Evolutionary conservation across 2,329 filamentous ascomycete genomes (phyloP).

Genomic region (Grosmannia serpens): DNA sequence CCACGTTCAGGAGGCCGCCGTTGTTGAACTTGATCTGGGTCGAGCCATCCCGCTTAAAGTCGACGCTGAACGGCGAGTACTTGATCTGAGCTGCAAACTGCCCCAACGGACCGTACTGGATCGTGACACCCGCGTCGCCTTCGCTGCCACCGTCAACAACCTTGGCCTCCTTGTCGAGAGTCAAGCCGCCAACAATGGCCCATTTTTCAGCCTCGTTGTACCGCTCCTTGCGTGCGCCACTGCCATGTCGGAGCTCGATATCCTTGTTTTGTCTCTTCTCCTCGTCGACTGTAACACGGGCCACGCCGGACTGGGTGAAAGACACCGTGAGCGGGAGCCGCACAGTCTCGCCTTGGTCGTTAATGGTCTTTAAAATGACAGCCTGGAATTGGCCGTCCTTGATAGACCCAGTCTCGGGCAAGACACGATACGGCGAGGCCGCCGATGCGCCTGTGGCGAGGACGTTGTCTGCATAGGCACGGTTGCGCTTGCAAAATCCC

Average conservation of each 20-base stretch:
- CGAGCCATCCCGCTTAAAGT: constrained; percentile 74
- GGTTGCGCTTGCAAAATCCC: constrained; percentile 93
- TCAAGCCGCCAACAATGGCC: constrained; percentile 72
- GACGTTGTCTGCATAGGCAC: constrained; percentile 74
- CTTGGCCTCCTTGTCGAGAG: constrained; percentile 60
- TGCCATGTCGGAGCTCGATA: constrained; percentile 76
- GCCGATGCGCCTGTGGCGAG: constrained; percentile 53
- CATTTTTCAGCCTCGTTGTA: constrained; percentile 88
- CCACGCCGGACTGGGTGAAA: constrained; percentile 81
- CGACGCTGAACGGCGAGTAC: constrained; percentile 71
- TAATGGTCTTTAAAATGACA: constrained; percentile 68
- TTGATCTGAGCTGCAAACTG: constrained; percentile 74
- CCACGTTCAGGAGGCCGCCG: constrained; percentile 79
- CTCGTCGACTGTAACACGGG: constrained; percentile 82
- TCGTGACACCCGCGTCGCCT: constrained; percentile 51
- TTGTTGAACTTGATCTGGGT: constrained; percentile 84
- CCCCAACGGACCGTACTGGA: constrained; percentile 67
- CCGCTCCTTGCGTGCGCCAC: constrained; percentile 75
- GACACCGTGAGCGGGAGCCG: constrained; percentile 73
- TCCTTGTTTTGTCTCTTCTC: constrained; percentile 81
- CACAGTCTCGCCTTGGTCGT: constrained; percentile 53
- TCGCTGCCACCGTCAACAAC: constrained; percentile 58
- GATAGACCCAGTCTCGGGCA: constrained; percentile 60
- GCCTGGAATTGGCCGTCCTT: constrained; percentile 71
- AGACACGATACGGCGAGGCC: constrained; percentile 70